Evolutionary conservation across 495 filamentous ascomycete genomes (phyloP).

Genomic region (Aspergillus diversus): DNA sequence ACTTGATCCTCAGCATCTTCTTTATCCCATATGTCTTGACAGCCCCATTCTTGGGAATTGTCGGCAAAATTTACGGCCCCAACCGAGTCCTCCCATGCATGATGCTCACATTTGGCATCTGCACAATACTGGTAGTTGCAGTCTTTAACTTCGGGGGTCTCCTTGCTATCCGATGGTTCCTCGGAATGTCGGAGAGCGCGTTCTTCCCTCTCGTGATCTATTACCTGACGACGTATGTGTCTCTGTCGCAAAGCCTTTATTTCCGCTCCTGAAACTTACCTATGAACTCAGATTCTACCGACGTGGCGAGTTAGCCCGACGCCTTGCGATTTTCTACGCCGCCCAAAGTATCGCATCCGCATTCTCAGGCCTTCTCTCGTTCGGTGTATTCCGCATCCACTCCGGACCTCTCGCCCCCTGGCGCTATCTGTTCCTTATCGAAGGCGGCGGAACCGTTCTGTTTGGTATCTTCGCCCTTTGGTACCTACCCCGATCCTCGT

Average conservation of each 20-base stretch:
- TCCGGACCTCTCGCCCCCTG: conserved; percentile 52
- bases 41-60: conserved; percentile 63
- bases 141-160: conserved; percentile 64
- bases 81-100: conserved; percentile 61
- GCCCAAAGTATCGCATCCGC: conserved; percentile 55
- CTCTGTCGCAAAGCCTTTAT: not conserved
- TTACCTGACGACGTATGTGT: conserved; percentile 46
- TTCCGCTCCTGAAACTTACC: not conserved
- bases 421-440: conserved; percentile 77
- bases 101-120: conserved; percentile 67
- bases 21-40: conserved; percentile 73
- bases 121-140: conserved; percentile 57
- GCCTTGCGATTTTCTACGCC: conserved; percentile 76
- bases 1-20: conserved; percentile 69
- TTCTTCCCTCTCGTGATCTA: conserved; percentile 72
- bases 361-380: conserved; percentile 71
- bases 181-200: conserved; percentile 70
- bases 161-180: conserved; percentile 53
- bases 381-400: conserved; percentile 75
- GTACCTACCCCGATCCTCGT: conserved; percentile 66
- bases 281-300: conserved; percentile 59
- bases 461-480: conserved; percentile 67
- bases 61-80: conserved; percentile 68
- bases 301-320: conserved; percentile 73
- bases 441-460: conserved; percentile 64